These are phyloP conservation scores for Chlorella sorokiniana DNA, from an alignment of 139 green algal species.

Conservation along the genomic window DNA sequence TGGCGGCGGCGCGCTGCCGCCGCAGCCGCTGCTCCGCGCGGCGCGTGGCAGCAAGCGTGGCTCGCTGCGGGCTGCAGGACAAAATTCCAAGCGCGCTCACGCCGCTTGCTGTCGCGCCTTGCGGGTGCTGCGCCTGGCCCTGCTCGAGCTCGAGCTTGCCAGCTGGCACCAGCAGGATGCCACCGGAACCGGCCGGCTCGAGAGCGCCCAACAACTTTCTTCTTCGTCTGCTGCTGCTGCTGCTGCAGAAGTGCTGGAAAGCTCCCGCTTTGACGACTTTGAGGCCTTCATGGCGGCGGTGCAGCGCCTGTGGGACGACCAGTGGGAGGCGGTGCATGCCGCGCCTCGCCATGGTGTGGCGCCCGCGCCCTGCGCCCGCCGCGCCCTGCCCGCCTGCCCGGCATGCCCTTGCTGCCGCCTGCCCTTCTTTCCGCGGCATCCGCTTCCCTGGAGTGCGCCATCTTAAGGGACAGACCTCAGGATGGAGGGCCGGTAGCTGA, in stretches of 20 bases:
- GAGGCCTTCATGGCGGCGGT: slow-evolving; percentile 26
- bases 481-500: not conserved
- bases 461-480: not conserved
- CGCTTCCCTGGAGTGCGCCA: not conserved
- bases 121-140: not conserved
- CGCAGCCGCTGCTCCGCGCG: not conserved
- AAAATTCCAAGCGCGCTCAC: too few species aligned
- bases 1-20: not conserved
- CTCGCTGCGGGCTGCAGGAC: too few species aligned
- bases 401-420: too few species aligned
- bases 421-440: too few species aligned
- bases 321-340: slow-evolving; percentile 26
- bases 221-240: not conserved
- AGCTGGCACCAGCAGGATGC: too few species aligned
- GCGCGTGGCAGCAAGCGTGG: not conserved
- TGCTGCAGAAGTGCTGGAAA: slow-evolving; percentile 38
- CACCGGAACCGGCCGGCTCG: too few species aligned
- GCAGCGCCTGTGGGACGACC: slow-evolving; percentile 29
- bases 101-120: too few species aligned
- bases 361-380: too few species aligned
- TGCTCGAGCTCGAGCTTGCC: not conserved
- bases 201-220: not conserved
- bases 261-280: slow-evolving; percentile 17
- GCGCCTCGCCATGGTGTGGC: slow-evolving; percentile 5
- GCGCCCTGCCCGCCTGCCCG: too few species aligned